Evolutionary conservation across 352 stramenopile genomes (phyloP), one percentile per base, ranked within the genome.

Genomic region (Pythium pectinolyticum): DNA sequence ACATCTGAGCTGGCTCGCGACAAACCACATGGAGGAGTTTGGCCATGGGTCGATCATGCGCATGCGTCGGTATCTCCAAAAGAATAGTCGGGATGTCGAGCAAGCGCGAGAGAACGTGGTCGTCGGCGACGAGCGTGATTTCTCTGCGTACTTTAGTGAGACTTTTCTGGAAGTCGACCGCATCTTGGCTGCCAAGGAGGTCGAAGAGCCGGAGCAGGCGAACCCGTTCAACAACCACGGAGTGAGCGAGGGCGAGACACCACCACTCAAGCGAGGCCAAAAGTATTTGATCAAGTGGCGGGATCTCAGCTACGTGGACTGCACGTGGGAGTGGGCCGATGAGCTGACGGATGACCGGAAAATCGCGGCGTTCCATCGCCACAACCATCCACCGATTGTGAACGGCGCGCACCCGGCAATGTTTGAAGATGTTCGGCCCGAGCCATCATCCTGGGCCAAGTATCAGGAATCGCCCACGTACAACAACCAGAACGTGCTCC

Each of bases 1-100:
- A 32, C 97, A 99, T 76, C 86, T 97, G 55, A 99, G 88, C 24
- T 99, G 98, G 98, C 92, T 99, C 67, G 96, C 83, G 14, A 86
- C 97, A 37, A 71, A 67, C 32, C 93, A 99, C 75, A 90, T 99
- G n/a, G 87, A 95, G 67, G 69, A 78, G 15, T 91, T 94, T 50
- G 87, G 87, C 3, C 86, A 91, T 32, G 77, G 86, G 17, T 83
- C 87, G 19, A 75, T 95, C 30, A 81, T 90, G 77, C 73, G 87
- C 3, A 94, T 95, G 85, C 87, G 84, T 27, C 77, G 87, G 37
- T 90, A 92, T 68, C 57, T 95, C 25, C 87, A 93, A 54, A 89
- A 98, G 48, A 93, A 98, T 61, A 86, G 75, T 61, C 80, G 86
- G 22, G 63, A 84, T 28, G 85, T 96, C 34, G 82, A 95, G 66